Percentiles rank a stretch among this genome's conserved stretches.
These are phyloP conservation scores for Nemania abortiva DNA, from an alignment of 2,329 filamentous ascomycete genomes.

Conservation along the genomic window DNA sequence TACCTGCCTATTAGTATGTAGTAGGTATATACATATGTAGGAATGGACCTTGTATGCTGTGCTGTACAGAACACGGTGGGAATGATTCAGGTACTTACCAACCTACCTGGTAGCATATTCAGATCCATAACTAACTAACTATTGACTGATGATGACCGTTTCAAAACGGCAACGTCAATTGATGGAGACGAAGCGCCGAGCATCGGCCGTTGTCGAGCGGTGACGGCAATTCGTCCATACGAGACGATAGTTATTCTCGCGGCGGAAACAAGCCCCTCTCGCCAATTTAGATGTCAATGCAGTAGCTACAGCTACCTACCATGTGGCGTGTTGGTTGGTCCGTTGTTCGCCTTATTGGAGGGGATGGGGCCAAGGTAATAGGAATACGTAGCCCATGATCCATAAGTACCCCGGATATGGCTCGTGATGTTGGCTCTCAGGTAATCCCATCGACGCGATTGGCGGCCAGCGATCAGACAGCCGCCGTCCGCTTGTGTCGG, in stretches of 20 bases:
- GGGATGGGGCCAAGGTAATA: neutral
- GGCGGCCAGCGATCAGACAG: conserved; percentile 12
- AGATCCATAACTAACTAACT: too few species aligned
- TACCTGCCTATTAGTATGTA: too few species aligned
- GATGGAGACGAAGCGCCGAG: neutral
- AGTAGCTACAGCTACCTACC: neutral
- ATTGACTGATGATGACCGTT: neutral
- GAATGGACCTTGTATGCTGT: too few species aligned
- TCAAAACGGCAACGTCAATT: neutral
- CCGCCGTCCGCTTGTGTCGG: conserved; percentile 17
- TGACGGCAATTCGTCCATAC: neutral
- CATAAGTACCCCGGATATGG: conserved; percentile 17
- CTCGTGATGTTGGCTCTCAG: conserved; percentile 19
- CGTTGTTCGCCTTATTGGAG: neutral
- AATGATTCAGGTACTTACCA: too few species aligned
- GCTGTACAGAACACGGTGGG: too few species aligned
- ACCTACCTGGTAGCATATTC: too few species aligned
- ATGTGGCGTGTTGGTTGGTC: neutral
- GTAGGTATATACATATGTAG: too few species aligned
- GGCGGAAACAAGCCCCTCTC: neutral
- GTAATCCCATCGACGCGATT: conserved; percentile 14
- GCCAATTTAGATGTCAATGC: neutral
- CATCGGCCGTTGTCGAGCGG: neutral
- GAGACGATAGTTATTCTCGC: too few species aligned
- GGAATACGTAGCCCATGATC: neutral